Base-by-base conservation (phyloP, 202 grass and related monocot genomes). In the Panicum virgatum region DNA sequence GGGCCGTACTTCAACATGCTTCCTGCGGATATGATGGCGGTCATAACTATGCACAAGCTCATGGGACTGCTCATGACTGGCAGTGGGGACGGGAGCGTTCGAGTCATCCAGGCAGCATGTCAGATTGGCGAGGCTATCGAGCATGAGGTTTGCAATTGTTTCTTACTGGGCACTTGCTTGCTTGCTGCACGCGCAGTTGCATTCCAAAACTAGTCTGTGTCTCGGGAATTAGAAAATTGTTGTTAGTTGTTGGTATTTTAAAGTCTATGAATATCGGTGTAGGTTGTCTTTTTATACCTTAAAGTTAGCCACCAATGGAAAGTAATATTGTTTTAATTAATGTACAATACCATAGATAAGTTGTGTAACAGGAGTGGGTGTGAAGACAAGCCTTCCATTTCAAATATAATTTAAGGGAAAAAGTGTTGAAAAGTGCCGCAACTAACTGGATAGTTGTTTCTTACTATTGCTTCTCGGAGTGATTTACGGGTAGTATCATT, bases 21-120 rank as follows among this genome's bases (percentile, higher is more conserved):
- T 9, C 96, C 92, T 0, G 90, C 96, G 0, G 96, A 98, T 32
- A 98, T 90, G 96, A 96, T 98, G 92, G 96, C 96, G 0, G 90
- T 98, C 37, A 98, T 98, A 66, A 93, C 92, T 27, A 98, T 98
- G 96, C 96, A 98, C 86, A 95, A 98, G 59, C 63, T 96, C 79
- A 98, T 98, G 96, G 92, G 96, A 11, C 82, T 98, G 57, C 85
- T 98, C 32, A 98, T 96, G 92, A 89, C 72, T 0, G 89, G 96
- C 20, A 79, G 40, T n/a, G 77, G 80, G 8, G 90, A 98, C 23
- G 92, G 90, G 20, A 91, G 87, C 7, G 89, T 93, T 10, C 90
- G 88, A 6, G 90, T 98, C 27, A 87, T 93, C 48, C 90, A 88
- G 68, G 96, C 90, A 29, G 90, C 90, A 0, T 82, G 73, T 25